These are phyloP conservation scores for Aspergillus glaucus DNA, from an alignment of 2,329 filamentous ascomycete genomes.

Conservation along the genomic window DNA sequence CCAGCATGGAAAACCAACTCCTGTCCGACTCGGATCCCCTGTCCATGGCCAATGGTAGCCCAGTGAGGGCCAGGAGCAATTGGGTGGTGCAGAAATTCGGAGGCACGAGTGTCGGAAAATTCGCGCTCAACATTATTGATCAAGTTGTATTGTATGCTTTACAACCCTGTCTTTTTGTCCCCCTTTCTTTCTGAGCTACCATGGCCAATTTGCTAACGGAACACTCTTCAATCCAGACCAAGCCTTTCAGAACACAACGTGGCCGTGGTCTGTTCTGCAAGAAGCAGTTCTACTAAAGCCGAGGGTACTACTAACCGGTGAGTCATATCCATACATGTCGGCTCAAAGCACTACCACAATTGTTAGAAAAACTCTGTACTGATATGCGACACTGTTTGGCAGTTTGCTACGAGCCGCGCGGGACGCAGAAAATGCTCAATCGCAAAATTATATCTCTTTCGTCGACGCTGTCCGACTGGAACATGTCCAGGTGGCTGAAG, in stretches of 20 bases:
- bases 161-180: constrained; percentile 1
- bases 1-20: constrained; percentile 13
- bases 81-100: constrained; percentile 96
- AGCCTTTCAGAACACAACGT: constrained; percentile 65
- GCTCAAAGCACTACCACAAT: not conserved
- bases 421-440: constrained; percentile 43
- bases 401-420: constrained; percentile 45
- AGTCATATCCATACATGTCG: constrained; percentile 38
- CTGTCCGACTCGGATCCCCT: constrained; percentile 9
- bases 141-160: constrained; percentile 59
- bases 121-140: constrained; percentile 67
- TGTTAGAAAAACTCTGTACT: not conserved
- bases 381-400: not conserved
- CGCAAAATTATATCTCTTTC: constrained; percentile 61
- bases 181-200: not conserved
- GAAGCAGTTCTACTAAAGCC: constrained; percentile 88
- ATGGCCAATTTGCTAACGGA: not conserved
- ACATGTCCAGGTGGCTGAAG: constrained; percentile 66
- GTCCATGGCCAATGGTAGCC: constrained; percentile 10
- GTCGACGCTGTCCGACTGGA: constrained; percentile 77
- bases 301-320: constrained; percentile 93
- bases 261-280: constrained; percentile 89
- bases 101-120: constrained; percentile 92
- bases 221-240: constrained; percentile 38
- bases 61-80: constrained; percentile 25